Base-by-base conservation (phyloP, 1,139 yeast genomes). In the Diutina siamensis region DNA sequence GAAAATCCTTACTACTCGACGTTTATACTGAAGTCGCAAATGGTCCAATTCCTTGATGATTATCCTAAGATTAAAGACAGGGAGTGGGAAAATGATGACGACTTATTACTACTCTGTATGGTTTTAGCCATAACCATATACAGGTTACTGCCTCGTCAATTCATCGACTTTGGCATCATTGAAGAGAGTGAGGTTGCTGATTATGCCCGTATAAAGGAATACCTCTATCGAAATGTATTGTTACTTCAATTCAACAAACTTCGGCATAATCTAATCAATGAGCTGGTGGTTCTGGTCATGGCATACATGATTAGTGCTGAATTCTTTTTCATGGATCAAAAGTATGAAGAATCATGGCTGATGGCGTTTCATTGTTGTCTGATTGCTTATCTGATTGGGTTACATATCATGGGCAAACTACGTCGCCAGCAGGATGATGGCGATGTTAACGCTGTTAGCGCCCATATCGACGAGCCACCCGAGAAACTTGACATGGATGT, bases 11-110 rank as follows among this genome's bases (percentile, higher is more conserved):
- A 65, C 49, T 65, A 65, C 48, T 57, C 58, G 46, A 57, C 67
- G 3, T 68, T 67, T 47, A 60, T 70, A 13, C 56, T 64, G 13
- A 58, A 57, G 45, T 40, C 50, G 3, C 54, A 55, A 25, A 57
- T 66, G 1, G 46, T 63, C 21, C 58, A 55, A 9, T 68, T 69
- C 46, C 52, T 70, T 21, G 53, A 60, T 13, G 53, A 53, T 13
- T 64, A 67, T 51, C 57, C 59, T 13, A 35, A 52, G 2, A 58
- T 66, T 31, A 58, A 59, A 20, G 67, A 64, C 44, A 59, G 63
- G 48, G 64, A 61, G 40, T 72, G 79, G 78, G 74, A 70, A 47
- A 62, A 69, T 49, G 75, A 72, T 50, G 78, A 74, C 54, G 78
- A 73, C 48, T 56, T 74, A 51, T 59, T 74, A 35, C 58, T 74